These are phyloP conservation scores for Telfairia occidentalis DNA, from an alignment of 331 rosid genomes.

Conservation along the genomic window DNA sequence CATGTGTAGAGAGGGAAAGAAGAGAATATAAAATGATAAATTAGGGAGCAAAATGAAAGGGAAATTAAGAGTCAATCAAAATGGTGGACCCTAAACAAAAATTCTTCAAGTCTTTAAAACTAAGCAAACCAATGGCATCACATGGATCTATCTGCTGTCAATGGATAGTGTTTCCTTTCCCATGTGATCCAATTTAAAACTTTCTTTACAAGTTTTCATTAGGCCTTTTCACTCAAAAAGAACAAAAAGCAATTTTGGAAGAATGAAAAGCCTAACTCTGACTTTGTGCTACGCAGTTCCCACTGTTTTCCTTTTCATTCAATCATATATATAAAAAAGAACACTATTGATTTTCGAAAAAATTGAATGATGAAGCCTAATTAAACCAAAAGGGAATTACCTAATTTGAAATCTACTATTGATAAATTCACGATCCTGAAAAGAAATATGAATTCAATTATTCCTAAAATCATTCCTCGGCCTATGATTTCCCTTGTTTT, in stretches of 20 bases:
- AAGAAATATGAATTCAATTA: not conserved
- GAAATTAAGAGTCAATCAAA: not conserved
- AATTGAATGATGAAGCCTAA: not conserved
- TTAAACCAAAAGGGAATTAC: not conserved
- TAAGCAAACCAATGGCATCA: constrained; percentile 1
- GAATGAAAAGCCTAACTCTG: not conserved
- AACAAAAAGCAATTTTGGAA: not conserved
- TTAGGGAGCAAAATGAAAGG: not conserved
- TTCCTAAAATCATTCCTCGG: not conserved
- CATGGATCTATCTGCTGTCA: constrained; percentile 6
- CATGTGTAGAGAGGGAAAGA: not conserved
- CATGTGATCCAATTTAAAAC: constrained; percentile 6
- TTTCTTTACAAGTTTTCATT: not conserved
- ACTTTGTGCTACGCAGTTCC: not conserved
- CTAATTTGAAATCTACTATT: not conserved
- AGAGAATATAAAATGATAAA: not conserved
- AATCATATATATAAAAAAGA: not conserved
- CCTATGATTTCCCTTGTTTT: not conserved
- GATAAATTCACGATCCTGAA: not conserved
- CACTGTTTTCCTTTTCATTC: constrained; percentile 5
- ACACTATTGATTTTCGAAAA: not conserved
- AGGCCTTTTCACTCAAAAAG: not conserved
- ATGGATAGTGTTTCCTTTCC: not conserved
- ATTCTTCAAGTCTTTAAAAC: not conserved
- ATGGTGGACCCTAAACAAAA: constrained; percentile 8